Conservation (phyloP, 495 filamentous ascomycete species). For the Talaromyces nanjingensis region DNA sequence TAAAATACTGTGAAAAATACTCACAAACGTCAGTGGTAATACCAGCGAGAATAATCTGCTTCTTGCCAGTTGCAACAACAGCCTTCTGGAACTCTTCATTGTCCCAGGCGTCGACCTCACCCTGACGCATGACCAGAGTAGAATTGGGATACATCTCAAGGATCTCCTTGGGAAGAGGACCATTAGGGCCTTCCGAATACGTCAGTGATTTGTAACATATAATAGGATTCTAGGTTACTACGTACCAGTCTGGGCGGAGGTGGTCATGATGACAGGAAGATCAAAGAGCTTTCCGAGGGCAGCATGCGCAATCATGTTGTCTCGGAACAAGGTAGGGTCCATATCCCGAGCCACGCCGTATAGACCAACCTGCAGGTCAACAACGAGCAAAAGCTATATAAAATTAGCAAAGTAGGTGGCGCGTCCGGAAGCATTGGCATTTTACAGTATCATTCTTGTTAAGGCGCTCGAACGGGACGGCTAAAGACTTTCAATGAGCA, state of each 20-base stretch:
- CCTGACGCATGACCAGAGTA: conserved; percentile 59
- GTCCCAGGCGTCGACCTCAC: conserved; percentile 79
- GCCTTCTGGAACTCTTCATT: conserved; percentile 63
- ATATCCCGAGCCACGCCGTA: conserved; percentile 59
- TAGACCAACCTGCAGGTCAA: conserved; percentile 70
- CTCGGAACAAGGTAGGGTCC: conserved; percentile 52
- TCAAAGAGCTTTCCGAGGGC: conserved; percentile 59
- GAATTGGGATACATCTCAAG: conserved; percentile 59
- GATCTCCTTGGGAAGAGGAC: conserved; percentile 60
- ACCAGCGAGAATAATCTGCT: no score
- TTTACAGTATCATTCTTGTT: no score
- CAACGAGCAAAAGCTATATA: conserved; percentile 47
- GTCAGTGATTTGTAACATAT: no score
- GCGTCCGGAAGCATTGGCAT: no score
- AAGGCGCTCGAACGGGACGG: no score
- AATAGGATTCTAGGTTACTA: conserved; percentile 46
- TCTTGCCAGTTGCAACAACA: no score
- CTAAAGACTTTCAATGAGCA: no score
- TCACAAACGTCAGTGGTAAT: no score
- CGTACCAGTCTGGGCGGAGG: conserved; percentile 52
- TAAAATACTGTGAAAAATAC: no score
- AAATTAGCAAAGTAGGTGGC: no score
- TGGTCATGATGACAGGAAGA: conserved; percentile 64
- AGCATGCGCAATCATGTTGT: conserved; percentile 64
- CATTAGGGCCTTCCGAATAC: not conserved